These are phyloP conservation scores for Geranium incanum DNA, from an alignment of 441 rosid genomes.

Conservation along the genomic window DNA sequence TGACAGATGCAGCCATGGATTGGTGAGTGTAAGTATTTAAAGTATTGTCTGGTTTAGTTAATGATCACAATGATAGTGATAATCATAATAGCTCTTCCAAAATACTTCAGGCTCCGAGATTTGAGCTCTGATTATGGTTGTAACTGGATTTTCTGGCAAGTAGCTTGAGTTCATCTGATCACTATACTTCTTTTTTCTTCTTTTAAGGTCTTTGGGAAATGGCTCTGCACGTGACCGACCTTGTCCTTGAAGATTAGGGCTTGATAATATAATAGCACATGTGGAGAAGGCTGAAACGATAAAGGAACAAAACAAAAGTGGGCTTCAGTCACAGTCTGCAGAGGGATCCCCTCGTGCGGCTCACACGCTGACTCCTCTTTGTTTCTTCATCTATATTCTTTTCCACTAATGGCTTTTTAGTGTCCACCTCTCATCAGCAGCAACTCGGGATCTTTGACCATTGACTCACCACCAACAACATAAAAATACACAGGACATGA, in stretches of 20 bases:
- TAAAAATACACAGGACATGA: constrained; percentile 15
- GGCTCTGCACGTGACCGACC: constrained; percentile 26
- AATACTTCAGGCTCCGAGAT: constrained; percentile 4
- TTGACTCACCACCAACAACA: constrained; percentile 8
- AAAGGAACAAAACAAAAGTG: constrained; percentile 19
- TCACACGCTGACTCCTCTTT: constrained; percentile 47
- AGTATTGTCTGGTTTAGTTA: constrained; percentile 3
- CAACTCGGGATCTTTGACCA: constrained; percentile 42
- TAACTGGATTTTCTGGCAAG: constrained; percentile 8
- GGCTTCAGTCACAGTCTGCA: constrained; percentile 14
- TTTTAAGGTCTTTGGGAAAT: constrained; percentile 9
- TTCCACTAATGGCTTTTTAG: constrained; percentile 6
- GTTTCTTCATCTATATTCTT: constrained; percentile 20
- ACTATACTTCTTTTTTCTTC: background rate
- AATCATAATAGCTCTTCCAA: background rate
- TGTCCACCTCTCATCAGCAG: constrained; percentile 6
- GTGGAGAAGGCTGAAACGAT: constrained; percentile 14
- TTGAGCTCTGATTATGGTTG: constrained; percentile 8
- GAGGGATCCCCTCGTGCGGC: constrained; percentile 73
- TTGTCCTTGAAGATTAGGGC: constrained; percentile 10
- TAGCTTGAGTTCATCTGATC: constrained; percentile 6
- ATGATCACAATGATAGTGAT: constrained; percentile 5
- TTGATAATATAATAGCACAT: constrained; percentile 14
- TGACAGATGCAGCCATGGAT: constrained; percentile 5
- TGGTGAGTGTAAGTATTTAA: background rate